Evolutionary conservation across 108 stramenopile species (phyloP).

Genomic region (Stephanodiscus minutulus): DNA sequence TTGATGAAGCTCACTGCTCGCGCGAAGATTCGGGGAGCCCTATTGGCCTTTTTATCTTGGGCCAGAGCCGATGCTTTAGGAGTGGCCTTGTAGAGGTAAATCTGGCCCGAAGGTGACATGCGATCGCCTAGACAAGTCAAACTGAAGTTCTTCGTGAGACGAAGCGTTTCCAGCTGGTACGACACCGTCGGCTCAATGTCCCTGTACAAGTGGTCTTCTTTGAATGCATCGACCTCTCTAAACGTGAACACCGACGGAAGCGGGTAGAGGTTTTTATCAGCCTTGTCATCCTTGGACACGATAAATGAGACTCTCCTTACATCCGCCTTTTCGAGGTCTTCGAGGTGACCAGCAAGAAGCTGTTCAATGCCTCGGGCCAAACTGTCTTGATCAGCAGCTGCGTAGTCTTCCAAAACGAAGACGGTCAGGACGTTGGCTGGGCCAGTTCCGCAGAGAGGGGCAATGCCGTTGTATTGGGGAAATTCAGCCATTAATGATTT

Average conservation of each 20-base stretch:
- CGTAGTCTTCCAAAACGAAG: conserved; percentile 58
- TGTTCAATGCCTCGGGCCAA: conserved; percentile 56
- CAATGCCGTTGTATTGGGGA: conserved; percentile 54
- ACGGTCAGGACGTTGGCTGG: conserved; percentile 91
- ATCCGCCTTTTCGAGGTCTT: conserved; percentile 65
- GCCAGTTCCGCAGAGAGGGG: conserved; percentile 42
- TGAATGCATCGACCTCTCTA: conserved; percentile 69
- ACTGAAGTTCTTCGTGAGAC: conserved; percentile 89
- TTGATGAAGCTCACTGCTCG: conserved; percentile 81
- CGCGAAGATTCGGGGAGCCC: conserved; percentile 75
- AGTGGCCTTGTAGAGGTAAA: conserved; percentile 93
- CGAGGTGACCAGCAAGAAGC: conserved; percentile 47
- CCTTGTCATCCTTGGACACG: conserved; percentile 44
- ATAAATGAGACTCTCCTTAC: conserved; percentile 84
- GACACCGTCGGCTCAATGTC: conserved; percentile 94
- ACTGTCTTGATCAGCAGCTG: conserved; percentile 49
- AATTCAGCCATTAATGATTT: conserved; percentile 57
- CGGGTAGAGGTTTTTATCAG: conserved; percentile 45
- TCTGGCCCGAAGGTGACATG: conserved; percentile 84
- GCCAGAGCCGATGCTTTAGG: conserved; percentile 77
- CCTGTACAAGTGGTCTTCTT: conserved; percentile 92
- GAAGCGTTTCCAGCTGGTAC: conserved; percentile 87
- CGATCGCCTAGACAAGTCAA: conserved; percentile 74
- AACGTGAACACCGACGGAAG: conserved; percentile 94
- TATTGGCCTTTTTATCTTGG: conserved; percentile 85